Conservation (phyloP, 169 alveolate genomes). For the Eimeria praecox region DNA sequence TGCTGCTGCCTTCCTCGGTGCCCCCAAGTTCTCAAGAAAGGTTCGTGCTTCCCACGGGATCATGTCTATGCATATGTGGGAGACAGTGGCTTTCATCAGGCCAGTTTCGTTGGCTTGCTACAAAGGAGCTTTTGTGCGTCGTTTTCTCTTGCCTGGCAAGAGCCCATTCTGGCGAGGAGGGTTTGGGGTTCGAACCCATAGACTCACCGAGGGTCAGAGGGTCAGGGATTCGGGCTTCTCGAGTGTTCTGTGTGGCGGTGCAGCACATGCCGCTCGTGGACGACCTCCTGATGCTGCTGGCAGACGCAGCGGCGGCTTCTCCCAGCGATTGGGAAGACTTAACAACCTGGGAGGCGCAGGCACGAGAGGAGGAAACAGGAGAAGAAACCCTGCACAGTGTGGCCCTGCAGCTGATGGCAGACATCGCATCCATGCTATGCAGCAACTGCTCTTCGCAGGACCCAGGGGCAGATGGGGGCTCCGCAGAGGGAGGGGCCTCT, state of each 20-base stretch:
- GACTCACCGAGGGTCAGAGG: background rate
- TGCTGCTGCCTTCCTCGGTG: constrained; percentile 45
- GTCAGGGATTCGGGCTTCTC: background rate
- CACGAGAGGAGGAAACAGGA: constrained; percentile 66
- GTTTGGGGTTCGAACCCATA: background rate
- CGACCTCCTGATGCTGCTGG: constrained; percentile 54
- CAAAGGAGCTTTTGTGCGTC: background rate
- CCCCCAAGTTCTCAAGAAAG: constrained; percentile 31
- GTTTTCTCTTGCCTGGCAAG: background rate
- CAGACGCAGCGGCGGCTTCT: constrained; percentile 51
- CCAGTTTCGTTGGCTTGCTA: background rate
- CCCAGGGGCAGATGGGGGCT: background rate
- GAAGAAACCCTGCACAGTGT: constrained; percentile 48
- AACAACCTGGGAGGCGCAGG: constrained; percentile 63
- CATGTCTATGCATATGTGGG: background rate
- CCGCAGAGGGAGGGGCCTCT: background rate
- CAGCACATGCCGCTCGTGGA: constrained; percentile 60
- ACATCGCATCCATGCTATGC: constrained; percentile 20
- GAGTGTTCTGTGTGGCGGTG: background rate
- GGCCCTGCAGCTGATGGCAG: constrained; percentile 68
- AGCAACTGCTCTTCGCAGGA: constrained; percentile 10
- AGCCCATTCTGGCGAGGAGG: background rate
- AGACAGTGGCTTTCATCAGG: background rate
- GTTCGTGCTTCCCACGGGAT: background rate
- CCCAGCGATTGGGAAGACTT: constrained; percentile 37